A percentile compares a stretch with the other conserved stretches of the same genome.
Conservation (phyloP, 352 stramenopile species). For the Phytopythium aichiense region DNA sequence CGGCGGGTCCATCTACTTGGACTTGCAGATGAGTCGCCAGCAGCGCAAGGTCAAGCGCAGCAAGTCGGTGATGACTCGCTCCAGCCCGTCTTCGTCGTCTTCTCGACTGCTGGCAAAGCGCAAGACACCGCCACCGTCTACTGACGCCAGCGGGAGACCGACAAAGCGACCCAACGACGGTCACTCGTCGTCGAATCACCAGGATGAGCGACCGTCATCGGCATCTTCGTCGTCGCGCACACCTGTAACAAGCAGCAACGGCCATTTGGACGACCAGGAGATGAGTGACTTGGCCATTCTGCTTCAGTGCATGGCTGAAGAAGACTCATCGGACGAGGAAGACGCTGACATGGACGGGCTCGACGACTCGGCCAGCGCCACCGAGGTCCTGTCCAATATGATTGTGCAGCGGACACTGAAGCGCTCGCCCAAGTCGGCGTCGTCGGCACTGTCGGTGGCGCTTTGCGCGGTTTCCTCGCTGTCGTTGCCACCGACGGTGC, state of each 20-base stretch:
- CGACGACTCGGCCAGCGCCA: constrained; percentile 69
- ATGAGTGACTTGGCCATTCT: constrained; percentile 4
- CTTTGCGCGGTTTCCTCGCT: constrained; percentile 4
- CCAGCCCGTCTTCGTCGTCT: not conserved
- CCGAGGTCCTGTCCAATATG: constrained; percentile 71
- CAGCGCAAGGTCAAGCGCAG: constrained; percentile 76
- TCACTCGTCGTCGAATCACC: not conserved
- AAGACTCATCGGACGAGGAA: constrained; percentile 44
- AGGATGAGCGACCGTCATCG: constrained; percentile 2
- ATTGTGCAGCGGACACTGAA: constrained; percentile 75
- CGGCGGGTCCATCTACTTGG: constrained; percentile 80
- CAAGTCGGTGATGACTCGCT: constrained; percentile 24
- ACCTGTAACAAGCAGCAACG: constrained; percentile 12
- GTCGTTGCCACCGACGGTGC: not conserved
- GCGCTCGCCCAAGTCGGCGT: constrained; percentile 34
- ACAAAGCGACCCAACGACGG: constrained; percentile 4
- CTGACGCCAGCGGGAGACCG: not conserved
- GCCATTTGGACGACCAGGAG: constrained; percentile 17
- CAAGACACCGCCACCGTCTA: constrained; percentile 1
- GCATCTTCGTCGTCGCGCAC: not conserved
- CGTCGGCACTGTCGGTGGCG: constrained; percentile 27
- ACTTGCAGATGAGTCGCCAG: constrained; percentile 85
- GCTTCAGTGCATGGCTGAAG: constrained; percentile 25
- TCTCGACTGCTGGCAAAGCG: constrained; percentile 2
- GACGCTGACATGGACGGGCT: constrained; percentile 55